phyloP scores from a whole-genome alignment of 495 filamentous ascomycete species.

The Halenospora varia region DNA sequence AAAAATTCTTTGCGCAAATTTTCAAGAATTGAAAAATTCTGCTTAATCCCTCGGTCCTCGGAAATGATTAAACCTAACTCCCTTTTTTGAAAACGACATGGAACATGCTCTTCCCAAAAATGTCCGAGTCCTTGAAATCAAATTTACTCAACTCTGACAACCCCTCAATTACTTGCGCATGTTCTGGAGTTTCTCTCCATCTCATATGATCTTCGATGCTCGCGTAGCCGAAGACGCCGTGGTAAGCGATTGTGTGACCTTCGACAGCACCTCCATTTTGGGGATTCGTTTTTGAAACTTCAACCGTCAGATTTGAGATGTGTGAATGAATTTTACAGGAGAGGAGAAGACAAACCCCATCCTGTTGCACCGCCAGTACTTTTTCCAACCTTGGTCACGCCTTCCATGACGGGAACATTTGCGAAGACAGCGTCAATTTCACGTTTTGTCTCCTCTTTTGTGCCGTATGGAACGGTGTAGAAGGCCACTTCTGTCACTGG shows the following conservation, averaged over 20 bases:
- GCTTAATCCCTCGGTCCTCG: too few species aligned
- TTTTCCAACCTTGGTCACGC: neutral
- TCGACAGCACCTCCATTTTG: neutral
- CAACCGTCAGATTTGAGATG: neutral
- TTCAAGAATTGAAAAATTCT: too few species aligned
- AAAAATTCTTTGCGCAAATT: too few species aligned
- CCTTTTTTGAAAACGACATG: constrained; percentile 1
- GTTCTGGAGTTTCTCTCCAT: constrained; percentile 6
- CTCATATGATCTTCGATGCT: constrained; percentile 9
- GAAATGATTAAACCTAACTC: too few species aligned
- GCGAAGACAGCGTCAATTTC: neutral
- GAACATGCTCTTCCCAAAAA: constrained; percentile 2
- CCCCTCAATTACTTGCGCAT: neutral
- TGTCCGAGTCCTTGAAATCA: neutral
- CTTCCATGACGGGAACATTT: constrained; percentile 15
- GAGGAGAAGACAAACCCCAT: neutral
- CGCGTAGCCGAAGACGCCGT: constrained; percentile 1
- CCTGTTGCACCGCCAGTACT: neutral
- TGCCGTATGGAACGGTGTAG: neutral
- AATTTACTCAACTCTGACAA: neutral
- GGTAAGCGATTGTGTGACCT: neutral
- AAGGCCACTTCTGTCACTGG: constrained; percentile 9
- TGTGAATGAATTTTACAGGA: neutral
- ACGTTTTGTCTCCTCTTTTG: neutral
- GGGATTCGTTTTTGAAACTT: neutral